Evolutionary conservation across 768 basidiomycete genomes (phyloP).

Genomic region (Mycena alexandri): DNA sequence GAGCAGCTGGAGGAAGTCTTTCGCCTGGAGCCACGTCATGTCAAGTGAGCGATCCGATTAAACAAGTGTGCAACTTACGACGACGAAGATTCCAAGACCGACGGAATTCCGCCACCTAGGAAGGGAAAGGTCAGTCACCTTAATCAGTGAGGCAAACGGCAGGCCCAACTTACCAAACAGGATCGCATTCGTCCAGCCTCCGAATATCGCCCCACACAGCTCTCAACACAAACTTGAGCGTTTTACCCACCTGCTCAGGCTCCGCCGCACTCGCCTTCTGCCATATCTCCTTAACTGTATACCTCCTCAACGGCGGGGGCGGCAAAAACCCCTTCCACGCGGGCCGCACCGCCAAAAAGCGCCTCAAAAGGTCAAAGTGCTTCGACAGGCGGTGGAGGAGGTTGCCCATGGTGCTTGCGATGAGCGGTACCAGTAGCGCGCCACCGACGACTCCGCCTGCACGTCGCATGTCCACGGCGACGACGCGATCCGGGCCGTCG

Average conservation of each 20-base stretch:
- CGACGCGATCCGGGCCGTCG: slow-evolving; percentile 52
- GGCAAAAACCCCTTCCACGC: slow-evolving; percentile 29
- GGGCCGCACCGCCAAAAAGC: slow-evolving; percentile 52
- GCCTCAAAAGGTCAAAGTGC: slow-evolving; percentile 54
- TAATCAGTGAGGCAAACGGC: neutral
- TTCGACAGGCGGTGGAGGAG: slow-evolving; percentile 68
- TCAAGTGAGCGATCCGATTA: too few species aligned
- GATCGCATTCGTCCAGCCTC: slow-evolving; percentile 77
- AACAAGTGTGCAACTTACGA: too few species aligned
- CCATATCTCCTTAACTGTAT: slow-evolving; percentile 37
- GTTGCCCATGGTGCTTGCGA: slow-evolving; percentile 75
- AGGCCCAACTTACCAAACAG: slow-evolving; percentile 68
- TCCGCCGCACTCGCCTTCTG: slow-evolving; percentile 26
- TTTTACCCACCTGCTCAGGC: slow-evolving; percentile 42
- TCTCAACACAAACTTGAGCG: slow-evolving; percentile 55
- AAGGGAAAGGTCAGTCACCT: slow-evolving; percentile 25
- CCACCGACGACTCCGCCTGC: slow-evolving; percentile 80
- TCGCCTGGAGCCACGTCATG: slow-evolving; percentile 58
- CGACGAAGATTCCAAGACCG: slow-evolving; percentile 75
- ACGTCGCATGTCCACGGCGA: slow-evolving; percentile 64
- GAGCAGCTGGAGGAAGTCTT: slow-evolving; percentile 75
- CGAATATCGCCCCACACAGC: slow-evolving; percentile 68
- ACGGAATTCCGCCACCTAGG: slow-evolving; percentile 74
- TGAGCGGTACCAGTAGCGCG: slow-evolving; percentile 74
- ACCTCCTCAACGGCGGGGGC: slow-evolving; percentile 40